phyloP scores from a whole-genome alignment of 2,329 filamentous ascomycete genomes.

The Triangularia setosa region DNA sequence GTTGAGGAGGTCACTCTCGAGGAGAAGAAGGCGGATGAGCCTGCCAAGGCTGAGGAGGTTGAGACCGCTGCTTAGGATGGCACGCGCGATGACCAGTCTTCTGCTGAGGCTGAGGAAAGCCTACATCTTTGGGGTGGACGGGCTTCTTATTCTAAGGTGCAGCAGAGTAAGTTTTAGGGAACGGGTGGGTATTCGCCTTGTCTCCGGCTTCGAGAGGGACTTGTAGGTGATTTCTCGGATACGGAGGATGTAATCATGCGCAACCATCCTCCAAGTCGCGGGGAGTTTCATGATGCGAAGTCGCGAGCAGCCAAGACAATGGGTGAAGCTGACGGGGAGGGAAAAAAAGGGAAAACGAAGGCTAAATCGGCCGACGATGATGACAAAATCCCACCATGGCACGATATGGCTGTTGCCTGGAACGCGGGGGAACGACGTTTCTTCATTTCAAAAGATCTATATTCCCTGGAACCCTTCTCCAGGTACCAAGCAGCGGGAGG shows the following conservation, averaged over 20 bases:
- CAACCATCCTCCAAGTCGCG: neutral
- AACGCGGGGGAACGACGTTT: neutral
- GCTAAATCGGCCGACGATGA: neutral
- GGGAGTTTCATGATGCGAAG: neutral
- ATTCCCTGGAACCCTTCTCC: neutral
- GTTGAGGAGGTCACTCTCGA: constrained; percentile 51
- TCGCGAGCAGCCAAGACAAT: neutral
- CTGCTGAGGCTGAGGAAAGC: neutral
- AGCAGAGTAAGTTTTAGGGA: neutral
- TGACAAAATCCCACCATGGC: neutral
- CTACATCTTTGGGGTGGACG: neutral
- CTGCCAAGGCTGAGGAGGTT: constrained; percentile 9
- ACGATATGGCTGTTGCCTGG: neutral
- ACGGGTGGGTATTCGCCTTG: neutral
- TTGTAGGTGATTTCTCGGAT: neutral
- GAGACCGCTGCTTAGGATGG: neutral
- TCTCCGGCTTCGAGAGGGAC: neutral
- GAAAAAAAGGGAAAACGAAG: neutral
- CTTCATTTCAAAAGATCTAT: neutral
- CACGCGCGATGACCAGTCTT: neutral
- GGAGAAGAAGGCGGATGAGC: constrained; percentile 44
- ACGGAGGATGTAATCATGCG: neutral
- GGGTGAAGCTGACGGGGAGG: neutral
- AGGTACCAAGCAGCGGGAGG: neutral
- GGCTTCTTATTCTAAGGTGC: neutral